Evolutionary conservation across 768 basidiomycete genomes (phyloP), one percentile per base, ranked within the genome.

Genomic region (Leccinum pellstonianum): DNA sequence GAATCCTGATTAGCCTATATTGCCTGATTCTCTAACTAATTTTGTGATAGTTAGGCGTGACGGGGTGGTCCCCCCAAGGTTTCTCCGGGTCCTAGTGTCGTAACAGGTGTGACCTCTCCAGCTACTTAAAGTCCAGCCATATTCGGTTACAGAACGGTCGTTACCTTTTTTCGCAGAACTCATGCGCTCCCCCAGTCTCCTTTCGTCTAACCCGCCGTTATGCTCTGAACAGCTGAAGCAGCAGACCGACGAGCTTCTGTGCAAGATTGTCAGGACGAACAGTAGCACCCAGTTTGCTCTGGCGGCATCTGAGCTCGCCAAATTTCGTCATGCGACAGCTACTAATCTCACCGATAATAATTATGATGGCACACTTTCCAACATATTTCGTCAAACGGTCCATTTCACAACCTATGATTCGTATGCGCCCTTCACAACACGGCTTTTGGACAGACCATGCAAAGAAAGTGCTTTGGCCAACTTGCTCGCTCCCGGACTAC

Each of bases 401-500:
- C 50, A 53, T 10, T 15, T 57, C 25, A 67, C 60, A 19, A 62
- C 60, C 17, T 69, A 68, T 10, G 61, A 62, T 0, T 43, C 62
- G 5, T 69, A 67, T 17, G 46, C 50, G 4, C 65, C 68, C 3
- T 60, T 62, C 21, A 5, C 66, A 9, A 37, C 63, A 10, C 56
- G 33, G 37, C 52, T 60, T 47, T 50, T 37, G 1, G 52, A 66
- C 9, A 57, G 23, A 25, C 58, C 63, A 2, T 61, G 56, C 17
- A 61, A 37, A 50, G 52, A 33, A 5, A 49, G 35, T 9, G 52
- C 19, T 4, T 10, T 67, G 19, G 27, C 38, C 23, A 17, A 69
- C 31, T 27, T 65, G 7, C 55, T 68, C 35, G 54, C 66, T 1
- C 66, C 63, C 0, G 68, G 68, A 31, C 6, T 68, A 1, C 68